Conservation (phyloP, 139 green algal species). For the Chlorokybus atmophyticus region DNA sequence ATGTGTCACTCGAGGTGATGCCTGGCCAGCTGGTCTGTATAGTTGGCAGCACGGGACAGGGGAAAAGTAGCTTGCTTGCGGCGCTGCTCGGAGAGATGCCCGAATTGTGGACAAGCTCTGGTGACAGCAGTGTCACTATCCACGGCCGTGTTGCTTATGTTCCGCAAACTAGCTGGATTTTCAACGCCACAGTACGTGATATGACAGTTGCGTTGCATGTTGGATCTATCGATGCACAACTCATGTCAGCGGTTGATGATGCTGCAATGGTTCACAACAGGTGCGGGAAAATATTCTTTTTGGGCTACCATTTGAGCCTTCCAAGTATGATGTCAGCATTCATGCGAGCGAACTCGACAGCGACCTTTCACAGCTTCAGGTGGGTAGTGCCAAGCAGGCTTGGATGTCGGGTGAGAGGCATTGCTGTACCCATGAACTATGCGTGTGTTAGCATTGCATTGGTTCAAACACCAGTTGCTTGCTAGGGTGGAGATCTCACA, state of each 20-base stretch:
- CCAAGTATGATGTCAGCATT: too few relatives aligned
- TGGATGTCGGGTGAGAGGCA: too few relatives aligned
- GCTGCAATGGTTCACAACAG: neutral
- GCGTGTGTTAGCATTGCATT: too few relatives aligned
- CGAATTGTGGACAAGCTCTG: neutral
- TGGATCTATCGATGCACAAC: too few relatives aligned
- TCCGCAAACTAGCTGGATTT: slow-evolving; percentile 31
- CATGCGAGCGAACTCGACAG: too few relatives aligned
- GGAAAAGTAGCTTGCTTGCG: slow-evolving; percentile 21
- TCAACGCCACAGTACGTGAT: slow-evolving; percentile 33
- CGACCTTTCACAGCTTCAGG: too few relatives aligned
- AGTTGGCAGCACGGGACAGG: slow-evolving; percentile 33
- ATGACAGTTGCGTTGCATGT: neutral
- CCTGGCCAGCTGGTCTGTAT: slow-evolving; percentile 53
- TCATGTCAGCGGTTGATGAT: neutral
- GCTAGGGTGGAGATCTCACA: slow-evolving; percentile 40
- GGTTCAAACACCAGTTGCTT: too few relatives aligned
- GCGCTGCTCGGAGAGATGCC: slow-evolving; percentile 28
- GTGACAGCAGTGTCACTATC: neutral
- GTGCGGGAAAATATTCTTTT: slow-evolving; percentile 39
- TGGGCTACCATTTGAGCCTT: slow-evolving; percentile 23
- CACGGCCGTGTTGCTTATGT: slow-evolving; percentile 22
- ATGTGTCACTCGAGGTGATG: slow-evolving; percentile 43
- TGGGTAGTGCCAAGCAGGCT: too few relatives aligned
- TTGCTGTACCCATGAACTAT: too few relatives aligned